These are phyloP conservation scores for Crithidia brevicula DNA, from an alignment of 208 protist species.

Conservation along the genomic window DNA sequence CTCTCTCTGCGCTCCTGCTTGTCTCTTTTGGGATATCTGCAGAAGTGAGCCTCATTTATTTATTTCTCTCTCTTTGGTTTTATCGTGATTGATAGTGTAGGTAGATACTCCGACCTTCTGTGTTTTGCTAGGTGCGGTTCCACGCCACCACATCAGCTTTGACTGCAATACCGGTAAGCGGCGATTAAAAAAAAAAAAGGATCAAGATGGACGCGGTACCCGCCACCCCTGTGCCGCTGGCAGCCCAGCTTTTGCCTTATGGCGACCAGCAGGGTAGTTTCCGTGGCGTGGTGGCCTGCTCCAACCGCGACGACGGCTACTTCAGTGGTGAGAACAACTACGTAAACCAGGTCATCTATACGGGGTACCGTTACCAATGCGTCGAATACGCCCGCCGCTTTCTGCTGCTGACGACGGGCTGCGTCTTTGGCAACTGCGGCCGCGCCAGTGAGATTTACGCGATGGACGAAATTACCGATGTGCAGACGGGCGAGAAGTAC, in stretches of 20 bases:
- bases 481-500: slow-evolving; percentile 60
- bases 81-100: too few relatives aligned
- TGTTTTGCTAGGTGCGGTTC: too few relatives aligned
- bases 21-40: too few relatives aligned
- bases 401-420: slow-evolving; percentile 74
- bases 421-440: slow-evolving; percentile 69
- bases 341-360: slow-evolving; percentile 64
- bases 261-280: slow-evolving; percentile 76
- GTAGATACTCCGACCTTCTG: too few relatives aligned
- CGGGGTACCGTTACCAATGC: slow-evolving; percentile 83
- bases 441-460: slow-evolving; percentile 73
- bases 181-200: not conserved
- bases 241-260: slow-evolving; percentile 43
- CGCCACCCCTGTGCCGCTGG: not conserved
- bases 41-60: too few relatives aligned
- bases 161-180: too few relatives aligned
- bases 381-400: slow-evolving; percentile 84
- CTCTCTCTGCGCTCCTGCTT: too few relatives aligned
- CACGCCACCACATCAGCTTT: too few relatives aligned
- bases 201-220: not conserved
- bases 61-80: not conserved
- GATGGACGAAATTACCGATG: slow-evolving; percentile 61
- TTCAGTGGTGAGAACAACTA: slow-evolving; percentile 87
- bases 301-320: slow-evolving; percentile 82
- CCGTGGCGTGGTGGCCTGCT: slow-evolving; percentile 61